Conservation (phyloP, 176 grass and related monocot genomes). For the Metroxylon sagu region DNA sequence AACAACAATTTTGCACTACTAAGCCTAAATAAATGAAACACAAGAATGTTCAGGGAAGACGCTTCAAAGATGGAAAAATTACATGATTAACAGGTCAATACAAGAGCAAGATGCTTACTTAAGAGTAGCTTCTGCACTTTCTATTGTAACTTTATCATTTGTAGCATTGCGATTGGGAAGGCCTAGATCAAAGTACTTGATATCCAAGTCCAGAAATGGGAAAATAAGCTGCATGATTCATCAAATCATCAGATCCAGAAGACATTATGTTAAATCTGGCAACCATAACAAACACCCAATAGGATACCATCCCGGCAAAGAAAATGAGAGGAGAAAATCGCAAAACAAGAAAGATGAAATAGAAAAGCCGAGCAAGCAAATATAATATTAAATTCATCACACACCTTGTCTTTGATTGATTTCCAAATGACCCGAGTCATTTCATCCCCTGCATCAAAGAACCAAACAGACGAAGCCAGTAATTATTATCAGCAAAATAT, state of each 20-base stretch:
- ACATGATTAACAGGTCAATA: no score
- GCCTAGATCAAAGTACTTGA: conserved; percentile 93
- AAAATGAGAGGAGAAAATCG: not conserved
- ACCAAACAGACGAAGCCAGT: no score
- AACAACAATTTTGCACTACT: no score
- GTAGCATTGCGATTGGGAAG: conserved; percentile 70
- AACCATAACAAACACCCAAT: no score
- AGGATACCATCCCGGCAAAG: not conserved
- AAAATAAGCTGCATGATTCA: conserved; percentile 68
- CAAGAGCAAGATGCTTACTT: conserved; percentile 44
- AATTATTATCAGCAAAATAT: no score
- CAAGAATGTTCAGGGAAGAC: no score
- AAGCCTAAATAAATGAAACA: no score
- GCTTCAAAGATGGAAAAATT: no score
- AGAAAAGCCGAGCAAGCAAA: not conserved
- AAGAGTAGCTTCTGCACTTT: conserved; percentile 93
- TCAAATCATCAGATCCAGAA: conserved; percentile 12
- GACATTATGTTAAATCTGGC: no score
- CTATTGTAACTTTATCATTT: conserved; percentile 89
- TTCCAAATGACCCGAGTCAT: conserved; percentile 94
- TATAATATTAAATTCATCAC: not conserved
- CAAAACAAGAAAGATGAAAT: no score
- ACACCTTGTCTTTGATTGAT: conserved; percentile 93
- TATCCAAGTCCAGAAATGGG: conserved; percentile 88
- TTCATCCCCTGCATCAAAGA: conserved; percentile 55